A percentile compares a stretch with the other conserved stretches of the same genome.
Evolutionary conservation across 352 stramenopile genomes (phyloP).

Genomic region (Phytopythium helicoides): DNA sequence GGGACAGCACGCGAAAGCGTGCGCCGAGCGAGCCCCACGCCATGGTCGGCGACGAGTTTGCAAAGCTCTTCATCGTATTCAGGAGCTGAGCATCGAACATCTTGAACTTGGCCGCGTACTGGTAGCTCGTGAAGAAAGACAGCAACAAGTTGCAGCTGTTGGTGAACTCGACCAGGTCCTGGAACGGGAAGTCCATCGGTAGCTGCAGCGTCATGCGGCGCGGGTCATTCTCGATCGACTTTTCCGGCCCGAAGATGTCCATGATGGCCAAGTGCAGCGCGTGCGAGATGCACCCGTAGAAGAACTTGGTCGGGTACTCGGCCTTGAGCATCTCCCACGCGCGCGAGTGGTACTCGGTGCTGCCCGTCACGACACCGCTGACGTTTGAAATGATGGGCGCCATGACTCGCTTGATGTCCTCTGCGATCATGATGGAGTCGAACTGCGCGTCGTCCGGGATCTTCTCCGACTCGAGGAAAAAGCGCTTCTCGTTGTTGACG

Average conservation of each 20-base stretch:
- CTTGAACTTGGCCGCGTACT: conserved; percentile 72
- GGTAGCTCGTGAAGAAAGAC: conserved; percentile 80
- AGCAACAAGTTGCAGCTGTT: conserved; percentile 73
- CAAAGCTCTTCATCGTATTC: conserved; percentile 77
- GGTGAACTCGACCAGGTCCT: conserved; percentile 76
- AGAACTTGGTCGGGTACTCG: conserved; percentile 85
- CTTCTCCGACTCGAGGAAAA: conserved; percentile 82
- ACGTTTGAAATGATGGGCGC: conserved; percentile 62
- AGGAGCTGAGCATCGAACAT: conserved; percentile 70
- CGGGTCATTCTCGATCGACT: conserved; percentile 67
- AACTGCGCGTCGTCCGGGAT: conserved; percentile 53
- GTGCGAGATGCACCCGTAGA: conserved; percentile 83
- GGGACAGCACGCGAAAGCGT: conserved; percentile 62
- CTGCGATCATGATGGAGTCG: conserved; percentile 79
- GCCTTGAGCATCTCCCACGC: conserved; percentile 84
- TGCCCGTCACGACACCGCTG: conserved; percentile 73
- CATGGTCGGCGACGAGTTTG: conserved; percentile 55
- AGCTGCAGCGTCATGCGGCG: conserved; percentile 60
- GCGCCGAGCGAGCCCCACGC: conserved; percentile 67
- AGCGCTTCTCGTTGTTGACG: conserved; percentile 71
- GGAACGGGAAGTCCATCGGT: conserved; percentile 75
- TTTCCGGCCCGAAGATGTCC: conserved; percentile 79
- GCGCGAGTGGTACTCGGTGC: conserved; percentile 67
- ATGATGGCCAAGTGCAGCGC: conserved; percentile 77
- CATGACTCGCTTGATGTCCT: conserved; percentile 85